A percentile compares a stretch with the other conserved stretches of the same genome.
Conservation (phyloP, 177 flowering plant species). For the Telopea speciosissima region DNA sequence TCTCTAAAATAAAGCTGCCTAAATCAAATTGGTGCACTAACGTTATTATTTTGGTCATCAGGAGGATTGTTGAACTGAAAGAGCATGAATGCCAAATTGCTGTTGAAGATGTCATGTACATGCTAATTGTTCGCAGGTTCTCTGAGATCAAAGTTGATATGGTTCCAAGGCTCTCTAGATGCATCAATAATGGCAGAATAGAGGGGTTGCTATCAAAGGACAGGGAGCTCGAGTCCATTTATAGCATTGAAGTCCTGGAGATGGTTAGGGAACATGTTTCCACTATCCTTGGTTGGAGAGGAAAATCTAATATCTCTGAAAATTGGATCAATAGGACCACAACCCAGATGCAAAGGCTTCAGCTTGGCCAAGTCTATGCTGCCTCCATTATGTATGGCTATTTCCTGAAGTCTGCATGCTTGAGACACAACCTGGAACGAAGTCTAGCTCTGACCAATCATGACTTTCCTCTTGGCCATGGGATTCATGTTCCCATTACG, state of each 20-base stretch:
- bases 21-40: neutral
- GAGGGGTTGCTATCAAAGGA: conserved; percentile 70
- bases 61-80: conserved; percentile 83
- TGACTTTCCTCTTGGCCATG: conserved; percentile 19
- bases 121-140: conserved; percentile 60
- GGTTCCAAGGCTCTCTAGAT: conserved; percentile 70
- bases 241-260: conserved; percentile 53
- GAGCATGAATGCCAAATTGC: conserved; percentile 53
- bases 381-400: conserved; percentile 84
- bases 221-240: conserved; percentile 68
- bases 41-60: conserved; percentile 24
- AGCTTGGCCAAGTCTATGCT: conserved; percentile 52
- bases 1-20: neutral
- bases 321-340: conserved; percentile 31
- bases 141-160: conserved; percentile 63
- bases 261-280: conserved; percentile 66
- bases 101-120: conserved; percentile 76
- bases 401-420: conserved; percentile 66
- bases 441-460: conserved; percentile 23
- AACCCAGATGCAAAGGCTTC: conserved; percentile 38
- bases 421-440: conserved; percentile 51
- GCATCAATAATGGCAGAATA: conserved; percentile 54
- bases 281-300: conserved; percentile 49
- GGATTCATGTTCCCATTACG: conserved; percentile 15
- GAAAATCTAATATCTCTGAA: conserved; percentile 48